Percentiles rank a stretch among this genome's conserved stretches.
These are phyloP conservation scores for Cladophialophora bantiana DNA, from an alignment of 2,329 filamentous ascomycete species.

Conservation along the genomic window DNA sequence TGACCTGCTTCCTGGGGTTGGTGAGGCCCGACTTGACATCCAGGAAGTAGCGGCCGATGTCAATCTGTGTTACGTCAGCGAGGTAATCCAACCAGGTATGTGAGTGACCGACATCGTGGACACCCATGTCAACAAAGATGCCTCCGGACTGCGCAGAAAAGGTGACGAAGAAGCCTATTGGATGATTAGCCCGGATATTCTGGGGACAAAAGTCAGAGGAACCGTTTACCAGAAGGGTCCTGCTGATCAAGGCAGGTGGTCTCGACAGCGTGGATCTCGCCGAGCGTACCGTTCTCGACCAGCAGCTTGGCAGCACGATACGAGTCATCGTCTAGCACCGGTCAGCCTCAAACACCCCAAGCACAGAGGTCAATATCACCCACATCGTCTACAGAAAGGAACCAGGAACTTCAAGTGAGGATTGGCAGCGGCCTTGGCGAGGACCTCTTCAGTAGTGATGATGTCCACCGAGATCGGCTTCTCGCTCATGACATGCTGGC, in stretches of 20 bases:
- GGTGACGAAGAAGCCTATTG: constrained; percentile 43
- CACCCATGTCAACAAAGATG: constrained; percentile 46
- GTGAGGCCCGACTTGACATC: constrained; percentile 39
- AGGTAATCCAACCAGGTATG: not conserved
- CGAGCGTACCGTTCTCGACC: constrained; percentile 38
- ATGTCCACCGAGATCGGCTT: constrained; percentile 29
- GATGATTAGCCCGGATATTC: constrained; percentile 2
- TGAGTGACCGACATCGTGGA: constrained; percentile 38
- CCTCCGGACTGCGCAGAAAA: constrained; percentile 46
- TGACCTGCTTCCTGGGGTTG: constrained; percentile 45
- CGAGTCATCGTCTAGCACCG: constrained; percentile 38
- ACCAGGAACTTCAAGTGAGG: constrained; percentile 27
- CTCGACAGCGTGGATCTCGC: constrained; percentile 35
- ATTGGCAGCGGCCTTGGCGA: constrained; percentile 12
- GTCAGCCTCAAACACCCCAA: constrained; percentile 19
- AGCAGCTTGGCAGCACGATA: constrained; percentile 32
- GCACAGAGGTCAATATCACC: constrained; percentile 31
- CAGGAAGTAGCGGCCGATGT: constrained; percentile 38
- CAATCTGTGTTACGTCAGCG: constrained; percentile 32
- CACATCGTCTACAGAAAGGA: constrained; percentile 35
- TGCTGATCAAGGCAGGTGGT: constrained; percentile 23
- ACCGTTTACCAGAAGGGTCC: constrained; percentile 20
- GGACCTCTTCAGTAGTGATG: constrained; percentile 20
- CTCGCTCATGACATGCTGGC: constrained; percentile 29
- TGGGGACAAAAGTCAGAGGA: not conserved